Percentiles rank a stretch among this genome's conserved stretches.
phyloP scores from a whole-genome alignment of 805 yeast species.

The Nakazawaea laoshanensis region DNA sequence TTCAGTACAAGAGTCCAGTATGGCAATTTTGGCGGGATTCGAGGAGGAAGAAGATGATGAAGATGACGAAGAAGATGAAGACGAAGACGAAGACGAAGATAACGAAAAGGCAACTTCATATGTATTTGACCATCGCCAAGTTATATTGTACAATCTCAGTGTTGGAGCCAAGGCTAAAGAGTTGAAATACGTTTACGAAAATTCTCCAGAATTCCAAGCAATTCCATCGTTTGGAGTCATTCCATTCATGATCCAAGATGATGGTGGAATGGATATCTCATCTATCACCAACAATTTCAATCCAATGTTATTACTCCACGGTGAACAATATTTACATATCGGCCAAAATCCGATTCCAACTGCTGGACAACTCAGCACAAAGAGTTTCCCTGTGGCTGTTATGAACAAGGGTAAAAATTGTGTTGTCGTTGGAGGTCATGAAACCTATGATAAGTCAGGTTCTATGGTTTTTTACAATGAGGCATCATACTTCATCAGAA shows the following conservation, averaged over 20 bases:
- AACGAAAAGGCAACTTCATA: conserved; percentile 40
- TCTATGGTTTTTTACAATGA: conserved; percentile 71
- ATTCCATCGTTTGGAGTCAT: conserved; percentile 88
- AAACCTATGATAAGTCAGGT: conserved; percentile 61
- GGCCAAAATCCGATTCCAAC: conserved; percentile 74
- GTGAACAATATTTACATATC: conserved; percentile 85
- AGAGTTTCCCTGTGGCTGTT: conserved; percentile 60
- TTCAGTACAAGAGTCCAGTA: conserved; percentile 67
- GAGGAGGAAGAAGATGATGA: conserved; percentile 37
- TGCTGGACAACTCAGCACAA: conserved; percentile 53
- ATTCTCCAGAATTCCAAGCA: conserved; percentile 68
- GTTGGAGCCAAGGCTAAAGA: conserved; percentile 79
- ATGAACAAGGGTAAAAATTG: conserved; percentile 85
- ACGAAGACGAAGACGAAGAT: conserved; percentile 34
- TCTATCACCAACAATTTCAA: conserved; percentile 71
- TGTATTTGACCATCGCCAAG: conserved; percentile 57
- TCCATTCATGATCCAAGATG: conserved; percentile 64
- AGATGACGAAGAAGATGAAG: conserved; percentile 35
- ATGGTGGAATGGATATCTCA: conserved; percentile 48
- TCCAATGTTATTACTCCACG: conserved; percentile 85
- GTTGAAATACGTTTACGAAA: conserved; percentile 73
- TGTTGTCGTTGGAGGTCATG: conserved; percentile 62
- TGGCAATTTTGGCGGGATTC: conserved; percentile 66
- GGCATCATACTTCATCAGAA: conserved; percentile 78
- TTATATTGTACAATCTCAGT: conserved; percentile 80